phyloP scores from a whole-genome alignment of 768 basidiomycete genomes.

The Boletus subparvulus region DNA sequence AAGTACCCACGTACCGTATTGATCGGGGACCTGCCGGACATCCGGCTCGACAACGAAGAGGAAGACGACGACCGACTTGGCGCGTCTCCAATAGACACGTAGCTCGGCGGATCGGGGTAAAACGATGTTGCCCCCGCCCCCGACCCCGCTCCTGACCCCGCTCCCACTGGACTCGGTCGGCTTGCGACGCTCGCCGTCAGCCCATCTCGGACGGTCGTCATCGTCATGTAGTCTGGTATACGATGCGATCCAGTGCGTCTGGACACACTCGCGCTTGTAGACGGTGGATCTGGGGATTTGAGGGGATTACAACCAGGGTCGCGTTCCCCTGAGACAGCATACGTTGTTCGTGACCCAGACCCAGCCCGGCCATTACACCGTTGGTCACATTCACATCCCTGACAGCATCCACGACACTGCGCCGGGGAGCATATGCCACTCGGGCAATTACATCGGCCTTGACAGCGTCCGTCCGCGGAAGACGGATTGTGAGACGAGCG shows the following conservation, averaged over 20 bases:
- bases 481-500: constrained; percentile 18
- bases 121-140: constrained; percentile 6
- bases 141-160: background rate
- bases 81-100: constrained; percentile 20
- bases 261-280: constrained; percentile 1
- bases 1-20: constrained; percentile 20
- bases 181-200: constrained; percentile 24
- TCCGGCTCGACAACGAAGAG: constrained; percentile 34
- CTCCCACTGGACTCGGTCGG: constrained; percentile 14
- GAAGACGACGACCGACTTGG: constrained; percentile 35
- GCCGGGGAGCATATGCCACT: constrained; percentile 29
- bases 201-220: constrained; percentile 32
- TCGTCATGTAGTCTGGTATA: constrained; percentile 34
- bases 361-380: constrained; percentile 20
- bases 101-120: constrained; percentile 26
- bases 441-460: constrained; percentile 36
- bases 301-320: constrained; percentile 13
- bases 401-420: constrained; percentile 32
- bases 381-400: constrained; percentile 31
- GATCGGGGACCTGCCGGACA: constrained; percentile 33
- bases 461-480: constrained; percentile 29
- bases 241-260: constrained; percentile 24
- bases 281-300: constrained; percentile 13
- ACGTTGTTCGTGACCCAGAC: constrained; percentile 22
- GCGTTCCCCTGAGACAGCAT: constrained; percentile 38